phyloP scores from a whole-genome alignment of 129 eudicot genomes.

The Lonicera japonica region DNA sequence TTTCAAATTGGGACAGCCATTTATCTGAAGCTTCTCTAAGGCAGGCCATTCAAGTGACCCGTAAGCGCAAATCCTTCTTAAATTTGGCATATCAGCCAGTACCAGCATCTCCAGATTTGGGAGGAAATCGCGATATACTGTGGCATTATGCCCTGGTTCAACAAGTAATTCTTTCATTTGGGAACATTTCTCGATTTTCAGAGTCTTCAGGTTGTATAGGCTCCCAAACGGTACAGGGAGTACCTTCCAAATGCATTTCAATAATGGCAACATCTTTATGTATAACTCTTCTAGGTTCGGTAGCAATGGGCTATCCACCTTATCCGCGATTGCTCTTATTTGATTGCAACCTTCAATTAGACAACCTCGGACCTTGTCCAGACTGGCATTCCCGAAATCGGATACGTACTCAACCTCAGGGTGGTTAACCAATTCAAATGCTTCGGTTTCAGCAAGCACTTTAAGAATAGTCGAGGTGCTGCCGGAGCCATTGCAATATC shows the following conservation, averaged over 20 bases:
- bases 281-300: constrained; percentile 12
- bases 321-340: constrained; percentile 15
- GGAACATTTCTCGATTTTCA: constrained; percentile 11
- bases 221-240: constrained; percentile 8
- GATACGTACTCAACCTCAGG: constrained; percentile 16
- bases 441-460: constrained; percentile 16
- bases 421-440: constrained; percentile 23
- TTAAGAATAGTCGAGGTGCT: neutral
- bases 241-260: constrained; percentile 14
- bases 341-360: constrained; percentile 16
- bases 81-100: constrained; percentile 20
- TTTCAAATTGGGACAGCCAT: constrained; percentile 14
- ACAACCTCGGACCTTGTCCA: constrained; percentile 13
- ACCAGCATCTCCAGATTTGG: constrained; percentile 18
- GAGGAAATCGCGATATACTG: neutral
- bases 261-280: constrained; percentile 17
- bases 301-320: constrained; percentile 5
- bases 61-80: constrained; percentile 6
- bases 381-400: constrained; percentile 1
- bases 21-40: constrained; percentile 15
- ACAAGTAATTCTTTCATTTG: constrained; percentile 11
- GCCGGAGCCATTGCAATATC: constrained; percentile 12
- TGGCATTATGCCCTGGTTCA: neutral
- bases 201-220: constrained; percentile 17
- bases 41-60: constrained; percentile 23